Percentiles rank a stretch among this genome's conserved stretches.
Evolutionary conservation across 495 filamentous ascomycete genomes (phyloP).

Genomic region (Lasiosphaeria hispida): DNA sequence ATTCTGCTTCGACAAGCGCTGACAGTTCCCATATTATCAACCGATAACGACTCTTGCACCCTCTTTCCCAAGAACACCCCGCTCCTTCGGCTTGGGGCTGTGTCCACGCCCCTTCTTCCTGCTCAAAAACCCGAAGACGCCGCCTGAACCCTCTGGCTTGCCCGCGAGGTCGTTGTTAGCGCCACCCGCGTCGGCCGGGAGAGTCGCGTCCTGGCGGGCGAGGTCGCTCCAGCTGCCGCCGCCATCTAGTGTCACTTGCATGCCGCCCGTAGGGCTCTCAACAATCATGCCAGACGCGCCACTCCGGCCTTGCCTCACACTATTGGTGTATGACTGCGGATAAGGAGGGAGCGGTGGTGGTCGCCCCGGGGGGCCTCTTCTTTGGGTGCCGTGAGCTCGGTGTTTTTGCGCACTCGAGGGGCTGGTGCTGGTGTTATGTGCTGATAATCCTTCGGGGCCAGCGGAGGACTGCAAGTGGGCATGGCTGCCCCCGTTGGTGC

Average conservation of each 20-base stretch:
- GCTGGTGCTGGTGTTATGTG: conserved; percentile 15
- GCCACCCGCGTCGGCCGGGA: conserved; percentile 62
- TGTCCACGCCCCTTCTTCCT: conserved; percentile 86
- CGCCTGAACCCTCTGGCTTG: conserved; percentile 48
- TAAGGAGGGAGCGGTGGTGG: conserved; percentile 48
- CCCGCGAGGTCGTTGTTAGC: conserved; percentile 42
- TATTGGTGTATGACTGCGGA: conserved; percentile 43
- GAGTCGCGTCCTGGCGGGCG: conserved; percentile 76
- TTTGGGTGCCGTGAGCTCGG: conserved; percentile 29
- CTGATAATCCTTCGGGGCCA: conserved; percentile 20
- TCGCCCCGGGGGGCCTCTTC: conserved; percentile 22
- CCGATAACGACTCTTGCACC: conserved; percentile 76
- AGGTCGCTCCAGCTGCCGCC: conserved; percentile 86
- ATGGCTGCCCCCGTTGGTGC: conserved; percentile 23
- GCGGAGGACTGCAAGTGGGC: conserved; percentile 20
- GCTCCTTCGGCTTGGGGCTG: conserved; percentile 91
- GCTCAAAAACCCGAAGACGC: conserved; percentile 85
- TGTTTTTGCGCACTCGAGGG: conserved; percentile 25
- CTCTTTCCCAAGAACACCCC: conserved; percentile 92
- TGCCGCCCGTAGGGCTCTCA: conserved; percentile 74
- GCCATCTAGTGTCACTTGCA: conserved; percentile 88
- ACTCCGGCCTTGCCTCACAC: conserved; percentile 32
- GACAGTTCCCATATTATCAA: not conserved
- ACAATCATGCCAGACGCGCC: conserved; percentile 53
- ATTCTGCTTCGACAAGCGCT: not conserved